Evolutionary conservation across 2,329 filamentous ascomycete species (phyloP), one percentile per base, ranked within the genome.

Genomic region (Penicillium sp.): DNA sequence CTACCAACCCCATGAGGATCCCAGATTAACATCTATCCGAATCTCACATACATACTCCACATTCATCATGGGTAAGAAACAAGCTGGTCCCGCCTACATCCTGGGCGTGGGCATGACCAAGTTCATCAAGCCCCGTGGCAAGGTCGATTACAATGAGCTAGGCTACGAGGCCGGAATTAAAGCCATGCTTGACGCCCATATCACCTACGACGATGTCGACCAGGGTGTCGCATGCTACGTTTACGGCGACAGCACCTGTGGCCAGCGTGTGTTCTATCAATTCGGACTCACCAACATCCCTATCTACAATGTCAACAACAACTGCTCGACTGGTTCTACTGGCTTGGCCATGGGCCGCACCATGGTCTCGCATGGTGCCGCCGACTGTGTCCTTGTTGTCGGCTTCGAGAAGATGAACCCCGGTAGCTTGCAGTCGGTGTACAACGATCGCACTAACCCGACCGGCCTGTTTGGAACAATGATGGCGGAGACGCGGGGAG

Each of bases 321-420:
- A 97, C 81, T 98, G 93, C 82, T 91, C 90, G 4, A 98, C 93
- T 0, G 95, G 93, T n/a, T 92, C 89, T 5, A 96, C 93, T 0
- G 95, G 93, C 9, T 80, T 98, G 56, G 87, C 88, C 71, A 89
- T 98, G 84, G 95, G 84, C 2, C 83, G 92, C 33, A 91, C 88
- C 52, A 83, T 96, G 73, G 87, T 97, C 67, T 82, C 86, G 7
- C 84, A 90, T 66, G 93, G 93, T 33, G 90, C 86, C 14, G 90
- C 91, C 1, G 90, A 96, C 75, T 96, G 91, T 72, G 86, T 96
- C 21, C 80, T 98, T 59, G 93, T 98, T 1, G 86, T 98, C 21
- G 95, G 93, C 4, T 98, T 98, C 68, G 95, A 98, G 82, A 97
- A 97, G 86, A 98, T 98, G 93, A 93, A 89, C 78, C 88, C 90